Percentiles rank a stretch among this genome's conserved stretches.
Conservation (phyloP, 169 alveolate species). For the Perkinsus marinus region DNA sequence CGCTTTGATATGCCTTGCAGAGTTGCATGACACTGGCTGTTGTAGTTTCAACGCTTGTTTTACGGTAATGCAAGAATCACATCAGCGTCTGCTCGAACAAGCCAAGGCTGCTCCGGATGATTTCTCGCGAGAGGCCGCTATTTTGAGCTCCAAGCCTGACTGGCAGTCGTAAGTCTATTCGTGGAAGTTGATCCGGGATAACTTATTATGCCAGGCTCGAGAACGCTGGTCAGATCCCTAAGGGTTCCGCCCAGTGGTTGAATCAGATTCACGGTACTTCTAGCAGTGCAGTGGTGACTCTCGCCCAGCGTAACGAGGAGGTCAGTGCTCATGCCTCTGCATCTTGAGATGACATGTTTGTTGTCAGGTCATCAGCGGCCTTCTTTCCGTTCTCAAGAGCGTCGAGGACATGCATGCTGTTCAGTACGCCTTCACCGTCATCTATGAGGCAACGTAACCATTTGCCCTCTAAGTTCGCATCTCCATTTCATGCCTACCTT, state of each 20-base stretch:
- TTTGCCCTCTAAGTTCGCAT: neutral
- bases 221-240: neutral
- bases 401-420: neutral
- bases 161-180: neutral
- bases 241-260: neutral
- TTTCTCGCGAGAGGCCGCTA: neutral
- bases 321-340: neutral
- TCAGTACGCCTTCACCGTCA: neutral
- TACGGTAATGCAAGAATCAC: neutral
- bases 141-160: neutral
- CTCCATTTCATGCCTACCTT: neutral
- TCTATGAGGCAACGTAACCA: neutral
- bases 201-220: neutral
- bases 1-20: neutral
- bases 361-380: neutral
- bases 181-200: neutral
- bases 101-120: neutral
- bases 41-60: neutral
- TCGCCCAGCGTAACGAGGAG: neutral
- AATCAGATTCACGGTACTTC: neutral
- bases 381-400: neutral
- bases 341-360: neutral
- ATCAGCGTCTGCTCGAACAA: neutral
- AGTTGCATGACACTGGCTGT: neutral
- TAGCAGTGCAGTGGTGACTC: neutral